Evolutionary conservation across 2,329 filamentous ascomycete genomes (phyloP).

Genomic region (Aspergillus pseudoglaucus): DNA sequence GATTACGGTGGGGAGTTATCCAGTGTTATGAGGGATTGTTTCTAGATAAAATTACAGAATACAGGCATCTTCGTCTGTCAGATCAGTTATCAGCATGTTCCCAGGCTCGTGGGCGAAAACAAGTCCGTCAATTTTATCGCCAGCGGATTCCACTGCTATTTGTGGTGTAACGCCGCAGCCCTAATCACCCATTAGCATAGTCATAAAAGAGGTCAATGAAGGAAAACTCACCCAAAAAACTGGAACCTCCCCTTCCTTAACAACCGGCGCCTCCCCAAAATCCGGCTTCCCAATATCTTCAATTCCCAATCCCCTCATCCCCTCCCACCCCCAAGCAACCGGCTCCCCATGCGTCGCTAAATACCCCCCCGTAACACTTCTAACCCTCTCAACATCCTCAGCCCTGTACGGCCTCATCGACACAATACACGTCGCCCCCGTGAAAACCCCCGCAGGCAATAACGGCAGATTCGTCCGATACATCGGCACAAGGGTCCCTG

Average conservation of each 20-base stretch:
- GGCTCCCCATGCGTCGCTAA: constrained; percentile 57
- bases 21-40: constrained; percentile 49
- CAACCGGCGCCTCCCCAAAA: constrained; percentile 49
- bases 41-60: constrained; percentile 7
- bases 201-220: constrained; percentile 14
- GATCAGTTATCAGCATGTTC: constrained; percentile 57
- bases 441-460: constrained; percentile 54
- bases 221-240: constrained; percentile 23
- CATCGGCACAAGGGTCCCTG: constrained; percentile 53
- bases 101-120: constrained; percentile 58
- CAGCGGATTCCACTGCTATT: constrained; percentile 54
- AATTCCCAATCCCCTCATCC: constrained; percentile 48
- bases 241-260: constrained; percentile 31
- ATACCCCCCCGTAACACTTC: constrained; percentile 51
- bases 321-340: constrained; percentile 60
- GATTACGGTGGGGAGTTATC: constrained; percentile 54
- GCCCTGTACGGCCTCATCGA: constrained; percentile 56
- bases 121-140: constrained; percentile 42
- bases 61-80: constrained; percentile 35
- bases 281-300: constrained; percentile 47
- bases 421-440: constrained; percentile 50
- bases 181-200: constrained; percentile 46
- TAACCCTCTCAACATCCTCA: constrained; percentile 46
- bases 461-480: constrained; percentile 54
- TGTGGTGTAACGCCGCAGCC: constrained; percentile 63